Percentiles rank a stretch among this genome's conserved stretches.
Conservation (phyloP, 495 filamentous ascomycete species). For the Pyronema domesticum region DNA sequence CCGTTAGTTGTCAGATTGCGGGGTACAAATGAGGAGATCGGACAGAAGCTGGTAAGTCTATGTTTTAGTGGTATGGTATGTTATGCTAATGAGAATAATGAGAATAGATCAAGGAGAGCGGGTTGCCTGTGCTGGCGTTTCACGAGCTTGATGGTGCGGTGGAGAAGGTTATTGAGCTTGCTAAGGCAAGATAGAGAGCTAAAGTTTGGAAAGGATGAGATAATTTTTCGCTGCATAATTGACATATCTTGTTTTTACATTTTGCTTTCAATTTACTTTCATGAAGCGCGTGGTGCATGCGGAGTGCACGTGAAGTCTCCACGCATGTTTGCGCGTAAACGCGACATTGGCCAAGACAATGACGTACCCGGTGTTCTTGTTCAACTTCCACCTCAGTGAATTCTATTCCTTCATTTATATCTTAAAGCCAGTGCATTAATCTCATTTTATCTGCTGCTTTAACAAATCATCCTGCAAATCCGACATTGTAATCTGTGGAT, state of each 20-base stretch:
- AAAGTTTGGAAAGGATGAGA: neutral
- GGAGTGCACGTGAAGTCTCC: neutral
- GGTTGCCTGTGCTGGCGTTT: constrained; percentile 54
- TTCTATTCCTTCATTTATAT: neutral
- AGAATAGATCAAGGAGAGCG: constrained; percentile 48
- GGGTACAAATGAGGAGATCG: constrained; percentile 65
- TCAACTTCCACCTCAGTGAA: neutral
- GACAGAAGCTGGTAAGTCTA: constrained; percentile 46
- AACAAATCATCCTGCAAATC: neutral
- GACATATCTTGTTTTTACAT: neutral
- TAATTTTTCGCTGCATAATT: neutral
- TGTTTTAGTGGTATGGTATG: neutral
- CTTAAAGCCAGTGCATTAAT: too few species aligned
- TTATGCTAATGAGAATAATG: constrained; percentile 8
- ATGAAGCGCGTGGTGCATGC: neutral
- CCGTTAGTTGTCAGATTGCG: constrained; percentile 72
- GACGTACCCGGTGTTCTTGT: neutral
- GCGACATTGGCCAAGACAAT: neutral
- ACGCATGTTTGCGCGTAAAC: neutral
- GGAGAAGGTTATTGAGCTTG: constrained; percentile 49
- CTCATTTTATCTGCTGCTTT: too few species aligned
- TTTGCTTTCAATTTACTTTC: neutral
- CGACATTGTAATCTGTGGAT: neutral
- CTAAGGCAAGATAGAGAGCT: neutral
- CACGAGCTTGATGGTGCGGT: constrained; percentile 71